These are phyloP conservation scores for Globisporangium abappressorium DNA, from an alignment of 352 stramenopile genomes.

Conservation along the genomic window DNA sequence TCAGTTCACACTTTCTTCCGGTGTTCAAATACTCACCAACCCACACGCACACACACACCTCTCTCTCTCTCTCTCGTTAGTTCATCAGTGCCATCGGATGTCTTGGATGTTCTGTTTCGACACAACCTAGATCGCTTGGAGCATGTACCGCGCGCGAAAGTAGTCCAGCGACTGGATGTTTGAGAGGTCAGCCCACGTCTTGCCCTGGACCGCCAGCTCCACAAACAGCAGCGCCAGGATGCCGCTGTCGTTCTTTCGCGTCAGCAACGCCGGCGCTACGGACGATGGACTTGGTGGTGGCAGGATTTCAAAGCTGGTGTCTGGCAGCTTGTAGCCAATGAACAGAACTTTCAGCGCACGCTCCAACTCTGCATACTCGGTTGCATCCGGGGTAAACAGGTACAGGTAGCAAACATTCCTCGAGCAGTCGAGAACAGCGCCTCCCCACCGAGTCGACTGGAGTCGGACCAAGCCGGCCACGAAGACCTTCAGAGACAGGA, in stretches of 20 bases:
- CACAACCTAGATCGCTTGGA: conserved; percentile 7
- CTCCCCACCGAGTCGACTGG: neutral
- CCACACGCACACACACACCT: too few species aligned
- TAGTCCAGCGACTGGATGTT: conserved; percentile 1
- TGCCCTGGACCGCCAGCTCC: neutral
- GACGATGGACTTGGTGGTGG: neutral
- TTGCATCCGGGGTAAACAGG: neutral
- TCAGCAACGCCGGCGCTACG: neutral
- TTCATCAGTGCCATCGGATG: neutral
- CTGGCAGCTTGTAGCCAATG: neutral
- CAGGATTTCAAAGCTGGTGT: neutral
- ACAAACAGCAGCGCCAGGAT: conserved; percentile 15
- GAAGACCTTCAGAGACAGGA: conserved; percentile 1
- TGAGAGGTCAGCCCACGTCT: conserved; percentile 1
- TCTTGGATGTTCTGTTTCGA: conserved; percentile 3
- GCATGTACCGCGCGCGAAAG: conserved; percentile 13
- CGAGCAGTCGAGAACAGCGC: neutral
- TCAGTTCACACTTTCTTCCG: too few species aligned
- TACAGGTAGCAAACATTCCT: conserved; percentile 6
- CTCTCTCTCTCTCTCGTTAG: too few species aligned
- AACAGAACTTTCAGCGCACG: neutral
- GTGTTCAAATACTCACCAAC: too few species aligned
- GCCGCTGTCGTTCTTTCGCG: conserved; percentile 1
- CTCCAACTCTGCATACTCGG: too few species aligned
- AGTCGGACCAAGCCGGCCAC: conserved; percentile 3